A percentile compares a stretch with the other conserved stretches of the same genome.
Evolutionary conservation across 208 protist genomes (phyloP).

Genomic region (Angomonas deanei): DNA sequence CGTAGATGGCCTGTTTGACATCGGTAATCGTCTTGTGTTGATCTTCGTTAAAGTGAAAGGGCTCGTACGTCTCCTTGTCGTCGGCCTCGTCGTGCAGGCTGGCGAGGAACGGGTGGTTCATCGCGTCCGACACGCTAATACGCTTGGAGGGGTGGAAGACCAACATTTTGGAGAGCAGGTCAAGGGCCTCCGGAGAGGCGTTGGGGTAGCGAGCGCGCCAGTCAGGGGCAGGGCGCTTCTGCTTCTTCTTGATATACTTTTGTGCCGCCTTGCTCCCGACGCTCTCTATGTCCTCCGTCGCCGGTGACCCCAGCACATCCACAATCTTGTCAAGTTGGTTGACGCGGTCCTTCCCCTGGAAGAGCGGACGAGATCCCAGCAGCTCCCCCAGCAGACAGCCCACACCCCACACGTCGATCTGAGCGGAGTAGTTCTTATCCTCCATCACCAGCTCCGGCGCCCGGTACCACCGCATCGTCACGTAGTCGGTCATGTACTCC

Average conservation of each 20-base stretch:
- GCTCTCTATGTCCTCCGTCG: slow-evolving; percentile 71
- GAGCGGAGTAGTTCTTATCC: slow-evolving; percentile 80
- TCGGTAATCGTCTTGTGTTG: slow-evolving; percentile 64
- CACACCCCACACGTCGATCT: slow-evolving; percentile 91
- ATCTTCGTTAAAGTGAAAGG: slow-evolving; percentile 81
- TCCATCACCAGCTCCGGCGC: slow-evolving; percentile 93
- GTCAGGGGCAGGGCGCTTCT: slow-evolving; percentile 24
- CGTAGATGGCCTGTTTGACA: slow-evolving; percentile 85
- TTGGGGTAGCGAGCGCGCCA: slow-evolving; percentile 76
- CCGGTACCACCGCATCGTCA: slow-evolving; percentile 94
- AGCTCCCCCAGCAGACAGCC: slow-evolving; percentile 89
- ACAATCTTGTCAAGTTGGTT: slow-evolving; percentile 91
- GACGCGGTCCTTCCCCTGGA: slow-evolving; percentile 85
- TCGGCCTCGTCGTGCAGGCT: slow-evolving; percentile 83
- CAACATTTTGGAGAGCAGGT: slow-evolving; percentile 90
- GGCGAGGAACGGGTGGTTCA: slow-evolving; percentile 83
- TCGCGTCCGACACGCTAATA: slow-evolving; percentile 87
- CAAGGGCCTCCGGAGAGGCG: slow-evolving; percentile 72
- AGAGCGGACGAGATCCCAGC: slow-evolving; percentile 79
- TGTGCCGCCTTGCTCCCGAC: slow-evolving; percentile 78
- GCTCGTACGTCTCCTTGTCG: slow-evolving; percentile 36
- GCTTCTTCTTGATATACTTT: slow-evolving; percentile 87
- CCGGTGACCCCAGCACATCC: slow-evolving; percentile 88
- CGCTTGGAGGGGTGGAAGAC: slow-evolving; percentile 91
- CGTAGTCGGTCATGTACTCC: slow-evolving; percentile 93